A percentile compares a stretch with the other conserved stretches of the same genome.
phyloP scores from a whole-genome alignment of 192 early-diverging fungal genomes.

The Podochytrium sp. region DNA sequence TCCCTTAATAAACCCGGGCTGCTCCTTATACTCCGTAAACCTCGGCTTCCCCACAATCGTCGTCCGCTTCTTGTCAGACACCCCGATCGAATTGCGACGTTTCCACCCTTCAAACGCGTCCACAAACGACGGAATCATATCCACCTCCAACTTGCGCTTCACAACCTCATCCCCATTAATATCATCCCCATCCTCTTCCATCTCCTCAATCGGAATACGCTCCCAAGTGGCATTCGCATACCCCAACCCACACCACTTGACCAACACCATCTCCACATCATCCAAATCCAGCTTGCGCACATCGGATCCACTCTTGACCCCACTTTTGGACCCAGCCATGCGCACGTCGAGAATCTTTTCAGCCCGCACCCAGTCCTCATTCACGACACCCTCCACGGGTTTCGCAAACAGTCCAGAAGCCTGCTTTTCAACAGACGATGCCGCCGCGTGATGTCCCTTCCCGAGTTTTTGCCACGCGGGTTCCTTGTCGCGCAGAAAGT shows the following conservation, averaged over 20 bases:
- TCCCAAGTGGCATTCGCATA: slow-evolving; percentile 55
- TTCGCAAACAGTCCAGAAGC: slow-evolving; percentile 21
- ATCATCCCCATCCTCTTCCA: not conserved
- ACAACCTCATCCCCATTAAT: slow-evolving; percentile 39
- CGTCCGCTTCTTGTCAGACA: slow-evolving; percentile 28
- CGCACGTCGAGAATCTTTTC: slow-evolving; percentile 46
- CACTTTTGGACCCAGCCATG: not conserved
- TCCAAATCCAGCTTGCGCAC: slow-evolving; percentile 29
- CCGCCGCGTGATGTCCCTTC: too few species aligned
- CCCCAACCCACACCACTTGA: slow-evolving; percentile 67
- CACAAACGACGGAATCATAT: slow-evolving; percentile 34
- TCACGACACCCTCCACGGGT: slow-evolving; percentile 35
- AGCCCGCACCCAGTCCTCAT: slow-evolving; percentile 25
- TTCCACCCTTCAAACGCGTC: slow-evolving; percentile 41
- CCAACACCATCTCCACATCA: slow-evolving; percentile 55
- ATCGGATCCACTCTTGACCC: not conserved
- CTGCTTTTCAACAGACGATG: not conserved
- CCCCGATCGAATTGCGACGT: slow-evolving; percentile 36
- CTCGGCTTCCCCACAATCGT: slow-evolving; percentile 20
- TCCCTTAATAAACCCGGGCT: slow-evolving; percentile 56
- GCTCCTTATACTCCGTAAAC: slow-evolving; percentile 56
- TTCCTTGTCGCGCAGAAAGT: slow-evolving; percentile 35
- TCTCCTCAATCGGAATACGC: not conserved
- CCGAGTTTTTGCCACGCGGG: slow-evolving; percentile 2
- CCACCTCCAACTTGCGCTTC: slow-evolving; percentile 39